phyloP scores from a whole-genome alignment of 345 rosid species.

The Syzygium oleosum region DNA sequence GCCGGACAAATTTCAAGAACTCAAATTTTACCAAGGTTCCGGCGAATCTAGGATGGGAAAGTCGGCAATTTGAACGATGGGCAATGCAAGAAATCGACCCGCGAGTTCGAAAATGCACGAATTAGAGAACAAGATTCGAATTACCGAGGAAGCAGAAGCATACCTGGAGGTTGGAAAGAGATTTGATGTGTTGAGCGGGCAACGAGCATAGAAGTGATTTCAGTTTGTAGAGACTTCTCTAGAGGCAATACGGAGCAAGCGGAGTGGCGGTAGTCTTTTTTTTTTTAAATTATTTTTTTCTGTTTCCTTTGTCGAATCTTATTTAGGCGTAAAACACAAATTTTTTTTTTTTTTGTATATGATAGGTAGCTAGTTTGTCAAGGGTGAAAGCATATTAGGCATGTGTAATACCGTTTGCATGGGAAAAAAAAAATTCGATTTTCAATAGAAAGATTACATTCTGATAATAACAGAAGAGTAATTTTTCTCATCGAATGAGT shows the following conservation, averaged over 20 bases:
- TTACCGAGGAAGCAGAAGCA: neutral
- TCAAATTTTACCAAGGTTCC: neutral
- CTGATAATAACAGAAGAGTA: too few relatives aligned
- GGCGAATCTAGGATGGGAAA: neutral
- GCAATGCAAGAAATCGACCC: neutral
- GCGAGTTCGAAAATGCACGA: neutral
- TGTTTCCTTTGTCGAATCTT: neutral
- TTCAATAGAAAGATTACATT: too few relatives aligned
- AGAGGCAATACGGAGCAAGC: neutral
- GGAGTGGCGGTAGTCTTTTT: neutral
- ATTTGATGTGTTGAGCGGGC: neutral
- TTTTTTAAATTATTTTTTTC: neutral
- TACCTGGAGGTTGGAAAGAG: neutral
- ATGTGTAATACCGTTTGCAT: too few relatives aligned
- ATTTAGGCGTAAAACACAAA: neutral
- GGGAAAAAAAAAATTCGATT: too few relatives aligned
- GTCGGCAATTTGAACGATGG: neutral
- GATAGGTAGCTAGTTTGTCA: neutral
- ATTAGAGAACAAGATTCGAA: neutral
- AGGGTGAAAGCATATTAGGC: too few relatives aligned
- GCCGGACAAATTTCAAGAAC: neutral
- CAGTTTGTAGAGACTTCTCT: neutral
- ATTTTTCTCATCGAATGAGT: too few relatives aligned
- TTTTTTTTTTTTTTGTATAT: neutral
- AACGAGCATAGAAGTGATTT: neutral